Conservation (phyloP, 2,329 filamentous ascomycete genomes). For the Talaromyces sp. region DNA sequence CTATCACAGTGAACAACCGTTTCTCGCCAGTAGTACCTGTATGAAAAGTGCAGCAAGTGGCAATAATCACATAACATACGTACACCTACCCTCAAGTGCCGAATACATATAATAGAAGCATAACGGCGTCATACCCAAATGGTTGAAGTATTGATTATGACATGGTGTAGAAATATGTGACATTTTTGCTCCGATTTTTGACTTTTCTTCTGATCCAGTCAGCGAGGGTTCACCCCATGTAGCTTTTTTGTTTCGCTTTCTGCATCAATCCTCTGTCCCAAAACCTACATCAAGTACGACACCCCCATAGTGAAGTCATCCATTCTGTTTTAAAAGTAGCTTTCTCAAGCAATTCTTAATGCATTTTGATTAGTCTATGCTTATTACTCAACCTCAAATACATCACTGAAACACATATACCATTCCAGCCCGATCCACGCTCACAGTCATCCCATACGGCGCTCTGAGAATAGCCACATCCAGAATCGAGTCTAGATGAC, state of each 20-base stretch:
- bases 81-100: no score
- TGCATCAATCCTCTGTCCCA: neutral
- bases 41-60: neutral
- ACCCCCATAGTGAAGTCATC: no score
- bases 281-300: neutral
- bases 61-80: no score
- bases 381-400: neutral
- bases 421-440: conserved; percentile 81
- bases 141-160: neutral
- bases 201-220: neutral
- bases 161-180: neutral
- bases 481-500: conserved; percentile 81
- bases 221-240: neutral
- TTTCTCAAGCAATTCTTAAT: neutral
- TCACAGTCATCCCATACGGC: conserved; percentile 90
- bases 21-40: neutral
- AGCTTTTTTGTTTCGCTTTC: neutral
- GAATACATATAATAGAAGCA: no score
- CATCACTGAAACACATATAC: conserved; percentile 73
- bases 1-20: neutral
- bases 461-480: conserved; percentile 85
- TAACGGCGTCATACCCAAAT: neutral
- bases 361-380: neutral
- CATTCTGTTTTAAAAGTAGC: no score
- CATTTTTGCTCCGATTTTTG: neutral